phyloP scores from a whole-genome alignment of 1,284 basidiomycete species.

The Cryptococcus deneoformans region DNA sequence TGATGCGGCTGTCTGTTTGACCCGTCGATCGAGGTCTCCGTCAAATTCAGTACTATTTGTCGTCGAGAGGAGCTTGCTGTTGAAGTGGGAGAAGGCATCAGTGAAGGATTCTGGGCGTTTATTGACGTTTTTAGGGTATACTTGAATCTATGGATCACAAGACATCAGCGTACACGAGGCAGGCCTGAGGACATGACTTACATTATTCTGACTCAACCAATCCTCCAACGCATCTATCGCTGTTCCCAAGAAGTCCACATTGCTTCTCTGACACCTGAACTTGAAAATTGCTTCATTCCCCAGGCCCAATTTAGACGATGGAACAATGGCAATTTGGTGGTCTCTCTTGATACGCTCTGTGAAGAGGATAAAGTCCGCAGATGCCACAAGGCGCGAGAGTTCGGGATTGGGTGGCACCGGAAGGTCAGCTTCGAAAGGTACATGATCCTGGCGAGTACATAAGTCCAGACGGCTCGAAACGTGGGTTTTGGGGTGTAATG shows the following conservation, averaged over 20 bases:
- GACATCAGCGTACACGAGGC: no score
- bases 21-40: not conserved
- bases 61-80: constrained; percentile 79
- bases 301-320: constrained; percentile 55
- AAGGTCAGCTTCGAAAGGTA: constrained; percentile 96
- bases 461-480: not conserved
- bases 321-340: constrained; percentile 81
- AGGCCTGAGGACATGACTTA: constrained; percentile 52
- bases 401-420: constrained; percentile 80
- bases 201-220: constrained; percentile 78
- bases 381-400: constrained; percentile 67
- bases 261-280: constrained; percentile 90
- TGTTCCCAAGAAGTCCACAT: constrained; percentile 85
- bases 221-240: constrained; percentile 91
- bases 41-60: constrained; percentile 54
- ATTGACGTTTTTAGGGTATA: constrained; percentile 47
- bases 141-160: constrained; percentile 33
- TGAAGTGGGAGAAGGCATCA: constrained; percentile 94
- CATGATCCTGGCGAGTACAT: constrained; percentile 68
- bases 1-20: no score
- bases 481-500: not conserved
- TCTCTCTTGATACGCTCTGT: constrained; percentile 87
- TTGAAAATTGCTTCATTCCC: constrained; percentile 84
- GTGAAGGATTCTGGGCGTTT: constrained; percentile 81
- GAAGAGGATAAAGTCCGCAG: constrained; percentile 76